phyloP scores from a whole-genome alignment of 768 basidiomycete species.

The Phylloporus rhodoxanthus region DNA sequence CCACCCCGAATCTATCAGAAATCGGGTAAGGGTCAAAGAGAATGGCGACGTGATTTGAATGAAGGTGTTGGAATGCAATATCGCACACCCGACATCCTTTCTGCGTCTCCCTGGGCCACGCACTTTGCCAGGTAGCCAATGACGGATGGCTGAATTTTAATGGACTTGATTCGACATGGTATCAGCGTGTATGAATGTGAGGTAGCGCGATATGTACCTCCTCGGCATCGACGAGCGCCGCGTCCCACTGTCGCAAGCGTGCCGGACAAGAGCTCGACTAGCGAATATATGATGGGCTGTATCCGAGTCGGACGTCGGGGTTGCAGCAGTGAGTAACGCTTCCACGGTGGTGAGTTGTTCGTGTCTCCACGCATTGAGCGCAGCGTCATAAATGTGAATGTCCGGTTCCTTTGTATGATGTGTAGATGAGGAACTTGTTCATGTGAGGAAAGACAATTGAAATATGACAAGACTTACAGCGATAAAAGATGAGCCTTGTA shows the following conservation, averaged over 20 bases:
- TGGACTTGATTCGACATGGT: not conserved
- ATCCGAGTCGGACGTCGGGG: not conserved
- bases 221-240: not conserved
- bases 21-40: too few species aligned
- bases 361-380: not conserved
- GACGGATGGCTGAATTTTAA: not conserved
- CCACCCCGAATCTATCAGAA: too few species aligned
- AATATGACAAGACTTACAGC: too few species aligned
- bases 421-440: too few species aligned
- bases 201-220: not conserved
- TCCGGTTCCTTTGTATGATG: not conserved
- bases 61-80: too few species aligned
- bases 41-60: too few species aligned
- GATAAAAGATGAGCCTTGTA: too few species aligned
- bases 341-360: not conserved
- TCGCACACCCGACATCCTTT: too few species aligned
- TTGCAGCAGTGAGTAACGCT: not conserved
- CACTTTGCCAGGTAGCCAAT: not conserved
- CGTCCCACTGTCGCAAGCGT: constrained; percentile 1
- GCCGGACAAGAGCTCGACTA: constrained; percentile 1
- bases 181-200: not conserved
- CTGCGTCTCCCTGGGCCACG: not conserved
- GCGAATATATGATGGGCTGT: not conserved
- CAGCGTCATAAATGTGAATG: not conserved
- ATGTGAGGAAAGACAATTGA: too few species aligned